Evolutionary conservation across 495 filamentous ascomycete genomes (phyloP), one percentile per base, ranked within the genome.

Genomic region (Penicillium ochrochloron): DNA sequence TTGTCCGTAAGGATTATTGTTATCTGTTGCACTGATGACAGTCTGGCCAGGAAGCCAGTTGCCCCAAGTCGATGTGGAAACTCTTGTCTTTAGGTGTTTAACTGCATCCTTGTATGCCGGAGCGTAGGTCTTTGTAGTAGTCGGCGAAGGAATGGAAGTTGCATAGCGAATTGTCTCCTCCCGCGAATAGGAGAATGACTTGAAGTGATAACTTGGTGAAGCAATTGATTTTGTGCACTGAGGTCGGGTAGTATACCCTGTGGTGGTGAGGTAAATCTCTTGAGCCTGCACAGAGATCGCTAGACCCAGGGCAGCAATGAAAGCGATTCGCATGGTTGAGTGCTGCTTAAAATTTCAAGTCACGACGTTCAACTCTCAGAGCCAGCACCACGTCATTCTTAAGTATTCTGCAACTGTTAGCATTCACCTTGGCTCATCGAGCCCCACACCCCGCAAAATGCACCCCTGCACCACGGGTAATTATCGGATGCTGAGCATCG

Each of bases 21-120:
- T 67, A 53, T 76, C 74, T 19, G 71, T 76, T 8, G 73, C 74
- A 46, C 59, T 68, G 51, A 76, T 70, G 0, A 23, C 27, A 0
- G 74, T 72, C 21, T 72, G 33, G 4, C 59, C 66, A 17, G 74
- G 74, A 29, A 75, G 17, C 74, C 74, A 76, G 29, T 59, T 74
- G 1, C 74, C 74, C 74, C 74, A 76, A 9, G 71, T 75, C 4
- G 74, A 63, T 25, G 64, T 71, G 21, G 66, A 68, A n/a, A 66
- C 44, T 10, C 48, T 66, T 0, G 68, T 67, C 4, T 48, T 62
- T 4, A 75, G 41, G 41, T 66, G 63, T 27, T 67, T 69, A 12
- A 54, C 55, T 14, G 60, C 68, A 35, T 75, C 66, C 17, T 61
- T 60, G 53, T 69, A 69, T 11, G 39, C 55, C 14, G 70, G 66